A percentile compares a stretch with the other conserved stretches of the same genome.
Conservation (phyloP, 1,139 yeast species). For the Diutina siamensis region DNA sequence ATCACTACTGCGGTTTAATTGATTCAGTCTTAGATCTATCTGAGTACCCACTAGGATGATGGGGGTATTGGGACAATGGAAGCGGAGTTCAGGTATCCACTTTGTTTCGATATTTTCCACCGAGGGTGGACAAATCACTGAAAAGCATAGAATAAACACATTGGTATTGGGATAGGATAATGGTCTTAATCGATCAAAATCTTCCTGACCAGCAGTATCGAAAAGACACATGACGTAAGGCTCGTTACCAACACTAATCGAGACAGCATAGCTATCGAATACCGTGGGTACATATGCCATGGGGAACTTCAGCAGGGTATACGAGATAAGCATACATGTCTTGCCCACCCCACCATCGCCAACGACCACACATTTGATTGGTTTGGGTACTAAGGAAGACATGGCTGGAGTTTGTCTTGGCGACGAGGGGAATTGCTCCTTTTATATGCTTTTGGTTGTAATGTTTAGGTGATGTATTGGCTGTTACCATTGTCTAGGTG, state of each 20-base stretch:
- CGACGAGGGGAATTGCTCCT: too few relatives aligned
- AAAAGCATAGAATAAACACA: constrained; percentile 87
- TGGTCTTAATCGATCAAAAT: constrained; percentile 94
- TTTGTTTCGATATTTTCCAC: constrained; percentile 95
- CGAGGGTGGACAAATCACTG: constrained; percentile 91
- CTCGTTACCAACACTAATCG: constrained; percentile 97
- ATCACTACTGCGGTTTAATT: too few relatives aligned
- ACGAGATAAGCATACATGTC: constrained; percentile 60
- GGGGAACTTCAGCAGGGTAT: constrained; percentile 79
- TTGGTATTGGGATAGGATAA: constrained; percentile 94
- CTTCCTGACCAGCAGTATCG: constrained; percentile 99
- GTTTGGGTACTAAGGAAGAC: too few relatives aligned
- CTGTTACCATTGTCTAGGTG: too few relatives aligned
- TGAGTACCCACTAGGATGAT: constrained; percentile 94
- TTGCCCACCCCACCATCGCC: constrained; percentile 98
- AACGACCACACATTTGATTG: constrained; percentile 90
- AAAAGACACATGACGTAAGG: constrained; percentile 92
- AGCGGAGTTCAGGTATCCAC: constrained; percentile 97
- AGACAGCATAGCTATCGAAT: constrained; percentile 87
- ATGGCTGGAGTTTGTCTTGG: too few relatives aligned
- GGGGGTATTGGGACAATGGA: constrained; percentile 96
- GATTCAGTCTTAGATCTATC: constrained; percentile 82
- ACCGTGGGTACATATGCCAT: constrained; percentile 87
- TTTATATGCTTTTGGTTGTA: too few relatives aligned
- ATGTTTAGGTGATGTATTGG: too few relatives aligned